Evolutionary conservation across 768 basidiomycete genomes (phyloP), one percentile per base, ranked within the genome.

Genomic region (Sistotremastrum suecicum): DNA sequence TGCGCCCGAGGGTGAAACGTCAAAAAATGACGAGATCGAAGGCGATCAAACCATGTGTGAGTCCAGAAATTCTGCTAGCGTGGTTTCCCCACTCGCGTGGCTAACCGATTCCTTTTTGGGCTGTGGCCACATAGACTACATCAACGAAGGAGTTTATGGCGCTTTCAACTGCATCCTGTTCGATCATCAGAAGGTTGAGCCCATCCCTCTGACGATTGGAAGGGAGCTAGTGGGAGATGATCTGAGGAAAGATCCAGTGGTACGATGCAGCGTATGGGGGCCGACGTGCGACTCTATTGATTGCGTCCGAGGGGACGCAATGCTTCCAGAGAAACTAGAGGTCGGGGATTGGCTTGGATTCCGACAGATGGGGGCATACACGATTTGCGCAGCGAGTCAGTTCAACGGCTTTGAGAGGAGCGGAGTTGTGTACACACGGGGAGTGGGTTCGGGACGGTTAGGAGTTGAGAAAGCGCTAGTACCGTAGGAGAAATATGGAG

Each of bases 331-430:
- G 32, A 72, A 71, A 1, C 70, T 98, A 44, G 71, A 75, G 48
- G 90, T 95, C 5, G 95, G 95, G 5, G 95, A 99, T 60, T 99
- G 95, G 95, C 74, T 99, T 11, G 86, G 83, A n/a, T 99, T 92
- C 66, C 80, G 82, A 47, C 81, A 88, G 59, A 98, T 99, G 95
- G 95, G 95, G 32, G 95, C 95, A 33, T 99, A 99, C 66, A 98
- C 95, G n/a, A 67, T 90, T 49, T 95, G 91, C 58, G 95, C 95
- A 0, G 90, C 95, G 44, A 90, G 86, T 64, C 83, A 81, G 66
- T 97, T 97, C 70, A 94, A 92, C 58, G 89, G 88, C 45, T 92
- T 92, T 56, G 75, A 85, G 56, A 61, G 81, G 41, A 84, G 83
- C 65, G 75, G 75, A 36, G 81, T 91, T 48, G 63, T 80, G 31